Conservation (phyloP, 1,284 basidiomycete genomes). For the Leccinum ponderosum region DNA sequence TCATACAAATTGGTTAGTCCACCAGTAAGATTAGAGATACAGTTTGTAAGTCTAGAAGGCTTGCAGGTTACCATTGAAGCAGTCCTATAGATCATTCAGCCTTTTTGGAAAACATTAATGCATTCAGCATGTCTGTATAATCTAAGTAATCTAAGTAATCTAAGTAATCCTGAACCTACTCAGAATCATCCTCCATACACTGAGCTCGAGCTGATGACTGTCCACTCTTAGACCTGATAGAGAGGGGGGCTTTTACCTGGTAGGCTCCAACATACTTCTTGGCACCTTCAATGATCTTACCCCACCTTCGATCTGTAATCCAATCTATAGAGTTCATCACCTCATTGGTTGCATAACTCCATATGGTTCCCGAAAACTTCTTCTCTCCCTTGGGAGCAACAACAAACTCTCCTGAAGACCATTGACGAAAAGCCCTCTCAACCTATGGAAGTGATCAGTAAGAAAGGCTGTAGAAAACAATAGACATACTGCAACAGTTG, state of each 20-base stretch:
- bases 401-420: too few relatives aligned
- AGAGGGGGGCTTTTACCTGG: not conserved
- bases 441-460: too few relatives aligned
- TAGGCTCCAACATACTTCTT: not conserved
- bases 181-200: not conserved
- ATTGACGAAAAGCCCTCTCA: too few relatives aligned
- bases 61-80: not conserved
- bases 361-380: too few relatives aligned
- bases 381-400: too few relatives aligned
- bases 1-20: not conserved
- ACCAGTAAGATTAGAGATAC: not conserved
- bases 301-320: not conserved
- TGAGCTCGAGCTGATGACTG: not conserved
- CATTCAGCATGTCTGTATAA: not conserved
- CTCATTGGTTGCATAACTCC: too few relatives aligned
- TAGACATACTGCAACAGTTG: too few relatives aligned
- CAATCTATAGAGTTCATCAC: not conserved
- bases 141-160: not conserved
- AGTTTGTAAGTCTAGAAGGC: not conserved
- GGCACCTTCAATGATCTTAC: not conserved
- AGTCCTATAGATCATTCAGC: not conserved
- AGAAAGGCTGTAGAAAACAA: too few relatives aligned
- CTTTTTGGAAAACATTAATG: not conserved
- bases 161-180: not conserved
- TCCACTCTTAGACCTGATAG: not conserved